These are phyloP conservation scores for Ramalina intermedia DNA, from an alignment of 495 filamentous ascomycete species.

Conservation along the genomic window DNA sequence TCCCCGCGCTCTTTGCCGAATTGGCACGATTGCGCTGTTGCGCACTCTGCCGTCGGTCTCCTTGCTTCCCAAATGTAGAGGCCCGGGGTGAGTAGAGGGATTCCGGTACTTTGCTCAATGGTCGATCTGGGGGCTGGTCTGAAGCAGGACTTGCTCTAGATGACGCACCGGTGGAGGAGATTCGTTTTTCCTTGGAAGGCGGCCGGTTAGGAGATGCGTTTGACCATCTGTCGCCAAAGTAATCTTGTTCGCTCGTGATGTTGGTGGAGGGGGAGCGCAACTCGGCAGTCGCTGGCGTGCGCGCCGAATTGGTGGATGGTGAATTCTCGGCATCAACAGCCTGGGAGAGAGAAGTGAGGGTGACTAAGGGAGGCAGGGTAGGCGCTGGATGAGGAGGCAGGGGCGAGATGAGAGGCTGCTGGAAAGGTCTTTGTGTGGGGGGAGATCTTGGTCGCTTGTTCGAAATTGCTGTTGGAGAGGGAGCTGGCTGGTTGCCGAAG, in stretches of 20 bases:
- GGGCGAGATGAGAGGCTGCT: slow-evolving; percentile 6
- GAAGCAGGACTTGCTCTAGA: slow-evolving; percentile 2
- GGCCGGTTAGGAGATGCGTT: slow-evolving; percentile 7
- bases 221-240: slow-evolving; percentile 22
- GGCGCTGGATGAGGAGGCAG: slow-evolving; percentile 15
- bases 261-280: slow-evolving; percentile 8
- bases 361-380: slow-evolving; percentile 24
- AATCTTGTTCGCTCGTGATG: slow-evolving; percentile 17
- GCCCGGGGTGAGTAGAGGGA: slow-evolving; percentile 13
- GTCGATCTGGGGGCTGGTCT: slow-evolving; percentile 1
- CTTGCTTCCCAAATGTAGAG: slow-evolving; percentile 15
- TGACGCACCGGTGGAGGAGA: background rate
- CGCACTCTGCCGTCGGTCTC: slow-evolving; percentile 7
- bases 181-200: background rate
- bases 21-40: slow-evolving; percentile 9
- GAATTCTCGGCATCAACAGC: slow-evolving; percentile 22
- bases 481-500: slow-evolving; percentile 14
- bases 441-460: slow-evolving; percentile 10
- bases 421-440: slow-evolving; percentile 3
- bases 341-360: slow-evolving; percentile 26
- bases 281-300: slow-evolving; percentile 20
- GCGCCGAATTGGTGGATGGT: slow-evolving; percentile 22
- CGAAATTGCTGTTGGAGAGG: slow-evolving; percentile 8
- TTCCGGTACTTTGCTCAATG: slow-evolving; percentile 7
- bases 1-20: slow-evolving; percentile 12